phyloP scores from a whole-genome alignment of 352 stramenopile species.

The Globisporangium yorkense region DNA sequence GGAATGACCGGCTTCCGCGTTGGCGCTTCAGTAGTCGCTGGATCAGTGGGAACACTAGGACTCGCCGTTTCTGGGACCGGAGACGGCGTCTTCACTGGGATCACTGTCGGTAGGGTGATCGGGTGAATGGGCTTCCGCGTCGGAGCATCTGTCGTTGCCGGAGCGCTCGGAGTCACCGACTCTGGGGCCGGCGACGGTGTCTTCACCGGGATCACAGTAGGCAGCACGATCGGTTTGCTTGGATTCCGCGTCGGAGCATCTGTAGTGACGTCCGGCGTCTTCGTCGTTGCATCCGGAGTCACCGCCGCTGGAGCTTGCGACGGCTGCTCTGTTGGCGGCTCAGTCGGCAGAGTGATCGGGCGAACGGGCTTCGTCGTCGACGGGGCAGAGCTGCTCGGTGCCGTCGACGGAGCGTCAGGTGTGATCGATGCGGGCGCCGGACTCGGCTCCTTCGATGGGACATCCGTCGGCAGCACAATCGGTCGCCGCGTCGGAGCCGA shows the following conservation, averaged over 20 bases:
- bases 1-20: conserved; percentile 3
- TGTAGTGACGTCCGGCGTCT: neutral
- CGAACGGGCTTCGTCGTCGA: neutral
- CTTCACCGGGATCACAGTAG: neutral
- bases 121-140: conserved; percentile 1
- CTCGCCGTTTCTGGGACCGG: neutral
- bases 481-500: too few relatives aligned
- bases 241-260: neutral
- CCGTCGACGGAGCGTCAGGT: too few relatives aligned
- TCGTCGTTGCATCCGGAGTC: too few relatives aligned
- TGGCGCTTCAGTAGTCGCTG: neutral
- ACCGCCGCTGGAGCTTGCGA: too few relatives aligned
- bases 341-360: neutral
- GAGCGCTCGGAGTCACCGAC: neutral
- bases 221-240: neutral
- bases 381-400: too few relatives aligned
- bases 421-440: too few relatives aligned
- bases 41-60: neutral
- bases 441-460: too few relatives aligned
- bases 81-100: neutral
- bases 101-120: neutral
- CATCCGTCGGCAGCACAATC: too few relatives aligned
- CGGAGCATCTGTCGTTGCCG: neutral
- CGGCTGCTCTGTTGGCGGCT: too few relatives aligned
- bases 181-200: neutral